Base-by-base conservation (phyloP, 495 filamentous ascomycete genomes). In the Xylaria sp. region DNA sequence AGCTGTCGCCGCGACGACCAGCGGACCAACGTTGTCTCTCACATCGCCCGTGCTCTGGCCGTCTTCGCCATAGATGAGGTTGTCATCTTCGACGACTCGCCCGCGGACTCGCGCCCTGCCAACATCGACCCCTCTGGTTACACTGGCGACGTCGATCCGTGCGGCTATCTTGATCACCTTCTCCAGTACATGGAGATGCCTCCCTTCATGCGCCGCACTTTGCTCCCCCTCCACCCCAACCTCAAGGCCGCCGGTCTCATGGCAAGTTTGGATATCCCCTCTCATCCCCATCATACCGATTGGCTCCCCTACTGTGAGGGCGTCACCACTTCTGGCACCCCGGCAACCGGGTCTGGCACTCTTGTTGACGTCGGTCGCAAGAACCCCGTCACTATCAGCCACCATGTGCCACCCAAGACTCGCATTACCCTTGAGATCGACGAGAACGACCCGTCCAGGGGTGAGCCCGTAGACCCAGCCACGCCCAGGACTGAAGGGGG, bases 31-130 rank as follows among this genome's bases (percentile, higher is more conserved):
- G 82, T 92, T 48, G 90, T 89, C 5, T 89, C 90, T 26, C 88
- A 88, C 67, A 86, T 95, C 29, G 92, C 91, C 3, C 90, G 93
- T 26, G 91, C 90, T 17, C 80, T 89, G 9, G 89, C 91, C 31
- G 90, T 94, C 69, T 94, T 93, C 76, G 90, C 86, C 71, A 87
- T 94, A 64, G 93, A 95, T 74, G 93, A 95, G 78, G 84, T 95
- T 35, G 83, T 94, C 55, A 78, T 94, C 67, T 94, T 90, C 77
- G 87, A 93, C 59, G 92, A 94, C 77, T 83, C 79, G 48, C 83
- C 79, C 0, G 31, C 73, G 17, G 75, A 80, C 41, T 76, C 80
- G 26, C 83, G 81, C 52, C 74, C 80, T 41, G 58, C 71, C 19
- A 79, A 84, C 37, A 79, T 82, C 29, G 81, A 85, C 48, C 76